phyloP scores from a whole-genome alignment of 2,329 filamentous ascomycete genomes.

The Curvularia sp. region DNA sequence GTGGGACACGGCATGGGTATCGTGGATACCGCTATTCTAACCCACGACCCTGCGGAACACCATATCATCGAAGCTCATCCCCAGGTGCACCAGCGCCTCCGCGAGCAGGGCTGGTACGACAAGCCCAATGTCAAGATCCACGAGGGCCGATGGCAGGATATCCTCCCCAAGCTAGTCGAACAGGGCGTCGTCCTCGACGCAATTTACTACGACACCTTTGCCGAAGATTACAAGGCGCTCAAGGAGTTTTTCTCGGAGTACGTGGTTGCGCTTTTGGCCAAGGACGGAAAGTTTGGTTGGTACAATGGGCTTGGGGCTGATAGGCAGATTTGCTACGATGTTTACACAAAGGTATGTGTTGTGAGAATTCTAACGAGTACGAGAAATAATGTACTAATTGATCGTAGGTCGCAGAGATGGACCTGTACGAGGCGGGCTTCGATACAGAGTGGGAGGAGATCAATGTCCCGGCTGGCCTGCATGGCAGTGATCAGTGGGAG shows the following conservation, averaged over 20 bases:
- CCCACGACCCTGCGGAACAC: conserved; percentile 70
- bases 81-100: conserved; percentile 73
- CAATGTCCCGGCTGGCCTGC: conserved; percentile 40
- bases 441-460: conserved; percentile 49
- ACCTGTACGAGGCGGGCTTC: conserved; percentile 47
- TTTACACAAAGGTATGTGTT: conserved; percentile 47
- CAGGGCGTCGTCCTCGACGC: conserved; percentile 77
- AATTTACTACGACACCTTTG: conserved; percentile 56
- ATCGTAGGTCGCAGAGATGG: conserved; percentile 45
- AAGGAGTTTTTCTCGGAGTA: conserved; percentile 50
- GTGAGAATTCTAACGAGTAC: no score
- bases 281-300: conserved; percentile 47
- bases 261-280: conserved; percentile 43
- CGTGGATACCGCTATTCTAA: conserved; percentile 77
- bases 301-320: conserved; percentile 50
- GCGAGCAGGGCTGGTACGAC: conserved; percentile 71
- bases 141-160: conserved; percentile 80
- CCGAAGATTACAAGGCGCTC: conserved; percentile 48
- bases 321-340: conserved; percentile 50
- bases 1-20: conserved; percentile 94
- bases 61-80: conserved; percentile 90
- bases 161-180: conserved; percentile 72
- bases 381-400: conserved; percentile 12
- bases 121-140: conserved; percentile 67
- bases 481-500: conserved; percentile 47